Evolutionary conservation across 345 rosid species (phyloP).

Genomic region (Lepidium aucheri): DNA sequence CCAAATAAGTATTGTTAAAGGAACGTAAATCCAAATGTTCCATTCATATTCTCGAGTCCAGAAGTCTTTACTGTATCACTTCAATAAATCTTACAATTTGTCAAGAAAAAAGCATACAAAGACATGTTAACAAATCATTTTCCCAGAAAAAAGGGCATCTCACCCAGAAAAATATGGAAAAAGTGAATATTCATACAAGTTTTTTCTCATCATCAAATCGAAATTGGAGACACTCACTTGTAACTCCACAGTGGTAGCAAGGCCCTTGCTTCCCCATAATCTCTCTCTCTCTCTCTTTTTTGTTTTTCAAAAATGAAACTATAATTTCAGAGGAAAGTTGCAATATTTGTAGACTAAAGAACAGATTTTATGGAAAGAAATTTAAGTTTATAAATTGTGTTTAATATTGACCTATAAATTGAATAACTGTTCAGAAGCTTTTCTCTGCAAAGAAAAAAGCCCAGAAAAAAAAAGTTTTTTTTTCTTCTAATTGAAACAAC

Average conservation of each 20-base stretch:
- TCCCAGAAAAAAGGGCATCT: constrained; percentile 10
- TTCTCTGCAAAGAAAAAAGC: constrained; percentile 26
- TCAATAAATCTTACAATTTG: constrained; percentile 2
- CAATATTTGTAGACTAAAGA: constrained; percentile 11
- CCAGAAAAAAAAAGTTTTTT: constrained; percentile 27
- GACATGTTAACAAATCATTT: constrained; percentile 9
- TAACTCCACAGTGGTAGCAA: constrained; percentile 97
- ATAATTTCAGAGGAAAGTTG: constrained; percentile 18
- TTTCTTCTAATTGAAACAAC: constrained; percentile 29
- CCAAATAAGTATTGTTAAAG: not conserved
- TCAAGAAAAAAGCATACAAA: not conserved
- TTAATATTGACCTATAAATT: constrained; percentile 27
- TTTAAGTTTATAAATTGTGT: constrained; percentile 15
- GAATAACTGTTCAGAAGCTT: constrained; percentile 27
- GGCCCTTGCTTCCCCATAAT: constrained; percentile 96
- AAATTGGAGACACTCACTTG: constrained; percentile 72
- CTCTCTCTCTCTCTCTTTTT: constrained; percentile 23
- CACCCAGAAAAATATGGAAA: not conserved
- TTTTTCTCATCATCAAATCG: constrained; percentile 2
- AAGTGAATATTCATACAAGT: not conserved
- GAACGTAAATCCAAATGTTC: constrained; percentile 7
- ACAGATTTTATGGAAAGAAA: constrained; percentile 14
- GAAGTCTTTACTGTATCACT: constrained; percentile 17
- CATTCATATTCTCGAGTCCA: constrained; percentile 7
- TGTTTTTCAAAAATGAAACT: not conserved